Evolutionary conservation across 2,329 filamentous ascomycete species (phyloP).

Genomic region (Penicillium occitanis): DNA sequence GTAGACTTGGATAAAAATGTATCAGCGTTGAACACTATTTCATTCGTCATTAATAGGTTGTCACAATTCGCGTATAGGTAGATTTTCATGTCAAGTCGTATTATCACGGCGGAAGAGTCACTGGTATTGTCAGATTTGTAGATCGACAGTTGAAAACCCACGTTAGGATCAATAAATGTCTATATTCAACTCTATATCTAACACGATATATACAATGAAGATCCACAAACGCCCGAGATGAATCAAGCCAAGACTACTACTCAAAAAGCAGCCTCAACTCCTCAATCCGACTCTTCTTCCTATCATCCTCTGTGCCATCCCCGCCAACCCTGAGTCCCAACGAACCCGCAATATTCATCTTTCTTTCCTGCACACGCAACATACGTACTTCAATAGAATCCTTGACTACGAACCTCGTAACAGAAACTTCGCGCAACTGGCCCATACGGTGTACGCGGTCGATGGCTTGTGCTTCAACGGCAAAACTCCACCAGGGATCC

Average conservation of each 20-base stretch:
- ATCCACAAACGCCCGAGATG: background rate
- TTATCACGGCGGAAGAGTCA: background rate
- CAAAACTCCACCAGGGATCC: constrained; percentile 99
- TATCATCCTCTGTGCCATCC: constrained; percentile 85
- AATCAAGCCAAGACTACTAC: constrained; percentile 22
- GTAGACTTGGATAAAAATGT: constrained; percentile 21
- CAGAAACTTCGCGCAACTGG: constrained; percentile 79
- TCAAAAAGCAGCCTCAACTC: constrained; percentile 85
- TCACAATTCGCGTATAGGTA: background rate
- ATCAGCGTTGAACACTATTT: background rate
- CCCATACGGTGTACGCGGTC: constrained; percentile 98
- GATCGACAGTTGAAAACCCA: background rate
- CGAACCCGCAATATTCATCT: constrained; percentile 83
- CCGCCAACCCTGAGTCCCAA: constrained; percentile 95
- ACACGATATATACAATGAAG: background rate
- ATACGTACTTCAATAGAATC: constrained; percentile 94
- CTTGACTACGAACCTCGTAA: constrained; percentile 84
- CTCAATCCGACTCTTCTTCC: constrained; percentile 83
- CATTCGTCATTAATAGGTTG: background rate
- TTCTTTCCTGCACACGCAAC: constrained; percentile 87
- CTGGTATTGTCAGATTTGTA: background rate
- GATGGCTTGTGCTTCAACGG: constrained; percentile 94
- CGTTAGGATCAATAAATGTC: background rate
- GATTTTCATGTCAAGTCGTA: background rate
- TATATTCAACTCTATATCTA: background rate